Conservation (phyloP, 768 basidiomycete species). For the Cystofilobasidium macerans region DNA sequence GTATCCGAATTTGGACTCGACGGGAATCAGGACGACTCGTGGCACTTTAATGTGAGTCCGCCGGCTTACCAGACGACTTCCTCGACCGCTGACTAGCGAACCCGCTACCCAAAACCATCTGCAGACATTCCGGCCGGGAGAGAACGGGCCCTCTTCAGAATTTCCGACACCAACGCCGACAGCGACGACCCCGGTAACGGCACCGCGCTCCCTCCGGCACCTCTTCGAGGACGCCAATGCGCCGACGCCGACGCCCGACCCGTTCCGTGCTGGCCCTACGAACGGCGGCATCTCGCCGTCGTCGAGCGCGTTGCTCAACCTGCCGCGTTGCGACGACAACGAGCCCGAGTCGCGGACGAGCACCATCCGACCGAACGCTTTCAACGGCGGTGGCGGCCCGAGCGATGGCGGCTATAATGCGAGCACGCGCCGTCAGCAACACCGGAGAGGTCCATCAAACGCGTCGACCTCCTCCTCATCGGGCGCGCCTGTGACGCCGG, state of each 20-base stretch:
- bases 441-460: neutral
- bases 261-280: conserved; percentile 23
- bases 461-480: neutral
- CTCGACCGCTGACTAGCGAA: neutral
- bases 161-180: neutral
- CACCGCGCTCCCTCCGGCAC: conserved; percentile 45
- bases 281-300: conserved; percentile 21
- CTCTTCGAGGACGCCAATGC: conserved; percentile 52
- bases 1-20: conserved; percentile 30
- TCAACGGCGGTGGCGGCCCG: neutral
- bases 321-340: neutral
- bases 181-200: conserved; percentile 2
- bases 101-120: conserved; percentile 8
- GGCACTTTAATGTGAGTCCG: conserved; percentile 16
- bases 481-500: neutral
- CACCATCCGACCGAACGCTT: conserved; percentile 14
- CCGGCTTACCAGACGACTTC: neutral
- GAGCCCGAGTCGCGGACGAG: conserved; percentile 8
- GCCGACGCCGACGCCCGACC: conserved; percentile 19
- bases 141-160: conserved; percentile 28
- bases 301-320: conserved; percentile 1
- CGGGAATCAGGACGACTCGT: conserved; percentile 40
- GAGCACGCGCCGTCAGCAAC: neutral
- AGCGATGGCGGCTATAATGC: neutral
- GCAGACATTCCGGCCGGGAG: conserved; percentile 30